These are phyloP conservation scores for Auricularia cornea DNA, from an alignment of 768 basidiomycete genomes.

Conservation along the genomic window DNA sequence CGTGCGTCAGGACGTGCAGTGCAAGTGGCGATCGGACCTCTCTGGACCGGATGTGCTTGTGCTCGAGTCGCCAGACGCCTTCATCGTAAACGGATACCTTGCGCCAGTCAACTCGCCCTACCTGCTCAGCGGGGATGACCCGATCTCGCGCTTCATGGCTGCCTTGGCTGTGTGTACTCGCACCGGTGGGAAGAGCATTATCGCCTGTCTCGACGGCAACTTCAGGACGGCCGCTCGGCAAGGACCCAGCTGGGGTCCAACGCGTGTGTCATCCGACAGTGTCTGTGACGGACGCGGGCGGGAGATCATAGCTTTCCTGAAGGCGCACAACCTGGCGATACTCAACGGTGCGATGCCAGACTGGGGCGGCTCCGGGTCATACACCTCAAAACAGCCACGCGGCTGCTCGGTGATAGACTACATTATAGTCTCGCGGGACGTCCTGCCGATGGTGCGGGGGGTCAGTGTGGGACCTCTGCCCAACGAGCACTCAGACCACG, in stretches of 20 bases:
- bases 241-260: not conserved
- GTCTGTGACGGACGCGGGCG: not conserved
- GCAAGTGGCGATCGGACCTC: not conserved
- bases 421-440: not conserved
- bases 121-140: not conserved
- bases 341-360: not conserved
- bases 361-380: not conserved
- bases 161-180: not conserved
- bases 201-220: not conserved
- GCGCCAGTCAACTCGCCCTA: not conserved
- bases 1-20: not conserved
- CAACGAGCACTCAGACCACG: not conserved
- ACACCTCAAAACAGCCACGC: not conserved
- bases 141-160: not conserved
- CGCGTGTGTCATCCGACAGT: not conserved
- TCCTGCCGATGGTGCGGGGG: too few relatives aligned
- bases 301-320: not conserved
- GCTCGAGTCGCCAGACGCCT: not conserved
- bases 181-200: not conserved
- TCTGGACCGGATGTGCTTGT: not conserved
- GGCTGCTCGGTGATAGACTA: not conserved
- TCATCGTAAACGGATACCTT: not conserved
- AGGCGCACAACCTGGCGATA: not conserved
- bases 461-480: not conserved
- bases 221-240: not conserved